phyloP scores from a whole-genome alignment of 2,329 filamentous ascomycete genomes.

The Beauveria caledonica region DNA sequence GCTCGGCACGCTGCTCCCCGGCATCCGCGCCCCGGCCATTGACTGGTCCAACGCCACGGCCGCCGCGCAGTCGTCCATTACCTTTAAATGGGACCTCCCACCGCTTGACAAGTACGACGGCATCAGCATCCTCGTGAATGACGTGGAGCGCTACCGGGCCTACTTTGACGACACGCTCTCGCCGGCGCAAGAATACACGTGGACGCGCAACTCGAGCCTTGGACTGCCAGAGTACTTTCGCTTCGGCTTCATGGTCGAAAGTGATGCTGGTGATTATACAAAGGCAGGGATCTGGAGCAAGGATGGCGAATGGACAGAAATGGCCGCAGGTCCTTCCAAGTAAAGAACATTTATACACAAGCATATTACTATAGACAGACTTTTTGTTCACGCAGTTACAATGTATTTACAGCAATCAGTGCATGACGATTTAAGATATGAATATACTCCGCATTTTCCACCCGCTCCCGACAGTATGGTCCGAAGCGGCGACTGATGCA shows the following conservation, averaged over 20 bases:
- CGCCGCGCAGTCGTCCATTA: conserved; percentile 51
- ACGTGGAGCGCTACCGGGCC: conserved; percentile 71
- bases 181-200: conserved; percentile 42
- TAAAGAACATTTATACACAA: conserved; percentile 4
- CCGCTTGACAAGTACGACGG: conserved; percentile 54
- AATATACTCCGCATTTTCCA: neutral
- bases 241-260: conserved; percentile 66
- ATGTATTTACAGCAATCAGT: neutral
- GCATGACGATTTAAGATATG: neutral
- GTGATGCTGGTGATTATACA: conserved; percentile 59
- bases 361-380: neutral
- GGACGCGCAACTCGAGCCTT: conserved; percentile 41
- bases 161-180: conserved; percentile 54
- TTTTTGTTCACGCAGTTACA: neutral
- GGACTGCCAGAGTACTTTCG: conserved; percentile 63
- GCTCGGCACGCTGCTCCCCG: conserved; percentile 53
- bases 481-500: too few relatives aligned
- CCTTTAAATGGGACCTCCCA: conserved; percentile 45
- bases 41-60: conserved; percentile 26
- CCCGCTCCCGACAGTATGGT: too few relatives aligned
- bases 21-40: conserved; percentile 39
- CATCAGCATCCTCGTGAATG: conserved; percentile 73
- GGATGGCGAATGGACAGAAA: conserved; percentile 57
- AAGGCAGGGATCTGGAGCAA: conserved; percentile 63
- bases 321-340: conserved; percentile 53